Percentiles rank a stretch among this genome's conserved stretches.
These are phyloP conservation scores for Penicillium brevicompactum DNA, from an alignment of 2,329 filamentous ascomycete species.

Conservation along the genomic window DNA sequence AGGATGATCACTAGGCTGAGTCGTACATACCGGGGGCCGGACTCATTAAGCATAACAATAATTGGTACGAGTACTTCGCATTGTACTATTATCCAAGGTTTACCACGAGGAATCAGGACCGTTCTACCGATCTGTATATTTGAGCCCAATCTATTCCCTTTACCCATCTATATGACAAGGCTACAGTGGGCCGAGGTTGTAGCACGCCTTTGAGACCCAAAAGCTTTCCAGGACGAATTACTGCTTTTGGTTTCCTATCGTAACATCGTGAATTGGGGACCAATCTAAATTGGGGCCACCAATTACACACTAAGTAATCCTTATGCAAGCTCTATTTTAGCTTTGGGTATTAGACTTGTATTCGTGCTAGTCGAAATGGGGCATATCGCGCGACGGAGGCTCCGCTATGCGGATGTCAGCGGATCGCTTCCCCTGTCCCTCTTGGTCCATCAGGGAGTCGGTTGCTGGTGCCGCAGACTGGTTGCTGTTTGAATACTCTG, in stretches of 20 bases:
- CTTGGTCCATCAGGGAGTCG: not conserved
- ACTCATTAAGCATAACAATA: not conserved
- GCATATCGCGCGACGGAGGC: not conserved
- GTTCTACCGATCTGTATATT: not conserved
- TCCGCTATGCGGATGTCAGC: constrained; percentile 5
- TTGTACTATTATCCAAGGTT: no score
- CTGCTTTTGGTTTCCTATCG: not conserved
- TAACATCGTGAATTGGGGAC: not conserved
- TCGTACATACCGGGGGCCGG: not conserved
- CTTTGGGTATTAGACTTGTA: constrained; percentile 1
- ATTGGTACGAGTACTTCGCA: not conserved
- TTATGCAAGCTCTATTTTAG: constrained; percentile 1
- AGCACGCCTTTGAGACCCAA: not conserved
- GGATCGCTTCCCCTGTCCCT: not conserved
- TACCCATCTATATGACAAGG: not conserved
- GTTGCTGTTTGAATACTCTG: no score
- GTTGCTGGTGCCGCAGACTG: not conserved
- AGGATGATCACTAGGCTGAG: constrained; percentile 4
- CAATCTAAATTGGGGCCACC: not conserved
- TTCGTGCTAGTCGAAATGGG: constrained; percentile 5
- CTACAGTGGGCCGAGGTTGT: not conserved
- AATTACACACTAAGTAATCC: not conserved
- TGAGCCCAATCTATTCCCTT: not conserved
- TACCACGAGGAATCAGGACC: no score
- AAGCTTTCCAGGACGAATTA: not conserved